phyloP scores from a whole-genome alignment of 768 basidiomycete species.

The Calvatia gigantea region DNA sequence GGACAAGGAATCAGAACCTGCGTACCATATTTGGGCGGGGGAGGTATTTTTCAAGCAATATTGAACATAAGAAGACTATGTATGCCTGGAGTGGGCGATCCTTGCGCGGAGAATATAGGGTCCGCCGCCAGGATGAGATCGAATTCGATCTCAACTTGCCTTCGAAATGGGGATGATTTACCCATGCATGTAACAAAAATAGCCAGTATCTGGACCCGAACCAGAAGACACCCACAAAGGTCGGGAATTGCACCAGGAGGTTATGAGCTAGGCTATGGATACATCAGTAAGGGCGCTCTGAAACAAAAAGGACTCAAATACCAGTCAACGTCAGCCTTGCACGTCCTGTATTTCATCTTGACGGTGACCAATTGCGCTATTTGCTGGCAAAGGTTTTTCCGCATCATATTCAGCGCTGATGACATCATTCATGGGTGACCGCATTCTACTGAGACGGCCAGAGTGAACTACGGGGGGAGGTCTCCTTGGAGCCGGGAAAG shows the following conservation, averaged over 20 bases:
- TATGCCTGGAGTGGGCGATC: too few species aligned
- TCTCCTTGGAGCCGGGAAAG: not conserved
- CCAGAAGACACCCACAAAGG: not conserved
- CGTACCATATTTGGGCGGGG: constrained; percentile 34
- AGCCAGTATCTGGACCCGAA: constrained; percentile 22
- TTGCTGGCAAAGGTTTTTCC: not conserved
- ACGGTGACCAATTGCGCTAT: not conserved
- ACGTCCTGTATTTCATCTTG: constrained; percentile 20
- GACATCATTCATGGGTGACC: not conserved
- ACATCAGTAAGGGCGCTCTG: not conserved
- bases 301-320: constrained; percentile 26
- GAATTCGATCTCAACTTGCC: too few species aligned
- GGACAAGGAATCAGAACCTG: not conserved
- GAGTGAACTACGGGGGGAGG: not conserved
- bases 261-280: constrained; percentile 28
- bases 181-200: constrained; percentile 29
- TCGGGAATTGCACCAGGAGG: constrained; percentile 25
- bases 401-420: not conserved
- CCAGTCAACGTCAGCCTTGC: constrained; percentile 41
- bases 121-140: too few species aligned
- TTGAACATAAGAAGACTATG: constrained; percentile 36
- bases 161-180: too few species aligned
- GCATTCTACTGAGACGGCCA: not conserved
- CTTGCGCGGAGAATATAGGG: not conserved
- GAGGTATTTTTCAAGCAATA: constrained; percentile 30